Evolutionary conservation across 345 rosid genomes (phyloP), one percentile per base, ranked within the genome.

Genomic region (Geranium rotundifolium): DNA sequence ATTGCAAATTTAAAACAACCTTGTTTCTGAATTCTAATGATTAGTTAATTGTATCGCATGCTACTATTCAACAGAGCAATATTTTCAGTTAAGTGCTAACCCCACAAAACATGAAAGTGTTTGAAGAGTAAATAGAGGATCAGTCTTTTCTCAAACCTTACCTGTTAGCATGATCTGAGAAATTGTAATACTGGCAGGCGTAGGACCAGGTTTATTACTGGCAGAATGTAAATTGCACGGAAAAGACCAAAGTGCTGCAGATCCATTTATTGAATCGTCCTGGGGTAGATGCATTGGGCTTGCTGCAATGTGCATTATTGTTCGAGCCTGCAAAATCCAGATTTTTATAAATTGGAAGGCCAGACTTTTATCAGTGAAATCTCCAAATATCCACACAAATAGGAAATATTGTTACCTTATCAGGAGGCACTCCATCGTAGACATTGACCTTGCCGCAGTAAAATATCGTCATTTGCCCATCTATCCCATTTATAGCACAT

Each of bases 361-460:
- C 74, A 73, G 61, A 75, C 73, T 23, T 69, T 67, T 66, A 75
- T 67, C 61, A 80, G 37, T 67, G 72, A 61, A 69, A 71, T 39
- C 75, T 67, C 72, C 73, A 56, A 72, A 70, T 63, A 80, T 69
- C 75, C 77, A 74, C 60, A 58, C 52, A 73, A 71, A 77, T 65
- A 16, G 64, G 65, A 73, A 69, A 67, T 60, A 49, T 69, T 63
- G 59, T 82, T 89, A 92, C 98, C 96, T 87, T 89, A 75, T 85
- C 89, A 59, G 84, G 80, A 49, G 91, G 81, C 70, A 92, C 84
- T 57, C 84, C 85, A 69, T 89, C 89, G 70, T 85, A 92, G 37
- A 89, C 98, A 64, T 85, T 87, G 72, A 92, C 89, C 82, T 89
- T 87, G 16, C 98, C 98, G 56, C 89, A 71, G 71, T 92, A 92